These are phyloP conservation scores for Theobroma grandiflorum DNA, from an alignment of 441 rosid species.

Conservation along the genomic window DNA sequence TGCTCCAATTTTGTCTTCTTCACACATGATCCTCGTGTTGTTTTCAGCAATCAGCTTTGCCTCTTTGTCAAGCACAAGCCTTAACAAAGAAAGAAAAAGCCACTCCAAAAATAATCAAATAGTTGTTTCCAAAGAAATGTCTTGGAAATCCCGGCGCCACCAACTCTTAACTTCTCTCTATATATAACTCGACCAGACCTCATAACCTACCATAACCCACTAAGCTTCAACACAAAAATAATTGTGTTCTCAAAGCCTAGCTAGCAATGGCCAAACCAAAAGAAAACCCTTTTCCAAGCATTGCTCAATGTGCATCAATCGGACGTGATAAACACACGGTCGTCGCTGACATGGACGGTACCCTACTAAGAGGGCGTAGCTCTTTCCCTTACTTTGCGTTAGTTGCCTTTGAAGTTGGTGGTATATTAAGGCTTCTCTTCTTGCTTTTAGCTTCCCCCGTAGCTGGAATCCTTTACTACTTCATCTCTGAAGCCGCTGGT, in stretches of 20 bases:
- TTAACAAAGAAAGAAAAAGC: no score
- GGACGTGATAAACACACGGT: slow-evolving; percentile 59
- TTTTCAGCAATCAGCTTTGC: no score
- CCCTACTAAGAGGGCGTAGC: slow-evolving; percentile 53
- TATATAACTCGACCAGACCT: background rate
- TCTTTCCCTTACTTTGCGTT: slow-evolving; percentile 67
- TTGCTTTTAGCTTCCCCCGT: slow-evolving; percentile 58
- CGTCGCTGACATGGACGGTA: slow-evolving; percentile 64
- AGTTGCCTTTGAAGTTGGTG: slow-evolving; percentile 60
- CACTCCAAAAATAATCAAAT: background rate
- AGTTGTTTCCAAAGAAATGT: slow-evolving; percentile 12
- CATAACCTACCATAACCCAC: background rate
- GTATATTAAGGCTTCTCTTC: slow-evolving; percentile 55
- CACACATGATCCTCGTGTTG: no score
- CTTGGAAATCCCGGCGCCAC: slow-evolving; percentile 34
- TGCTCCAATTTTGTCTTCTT: background rate
- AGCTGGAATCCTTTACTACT: slow-evolving; percentile 50
- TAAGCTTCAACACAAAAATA: background rate
- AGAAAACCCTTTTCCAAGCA: slow-evolving; percentile 32
- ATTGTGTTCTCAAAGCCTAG: background rate
- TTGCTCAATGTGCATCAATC: slow-evolving; percentile 46
- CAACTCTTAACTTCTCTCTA: background rate
- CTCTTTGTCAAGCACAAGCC: background rate
- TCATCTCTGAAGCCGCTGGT: slow-evolving; percentile 55
- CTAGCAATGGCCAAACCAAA: slow-evolving; percentile 14